Evolutionary conservation across 495 filamentous ascomycete genomes (phyloP).

Genomic region (Aspergillus haitiensis): DNA sequence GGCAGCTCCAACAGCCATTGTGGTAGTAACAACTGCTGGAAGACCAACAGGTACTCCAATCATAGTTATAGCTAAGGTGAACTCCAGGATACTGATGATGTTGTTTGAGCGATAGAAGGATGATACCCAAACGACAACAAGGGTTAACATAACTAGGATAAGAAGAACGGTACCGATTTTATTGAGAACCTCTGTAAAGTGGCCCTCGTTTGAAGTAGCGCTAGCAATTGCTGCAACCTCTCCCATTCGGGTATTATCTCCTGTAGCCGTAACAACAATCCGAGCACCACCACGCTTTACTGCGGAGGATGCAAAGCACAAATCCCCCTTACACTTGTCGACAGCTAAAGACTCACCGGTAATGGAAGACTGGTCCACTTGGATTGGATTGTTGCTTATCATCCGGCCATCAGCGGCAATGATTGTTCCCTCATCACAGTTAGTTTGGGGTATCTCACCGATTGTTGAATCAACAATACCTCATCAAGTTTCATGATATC

Average conservation of each 20-base stretch:
- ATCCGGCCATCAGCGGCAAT: slow-evolving; percentile 86
- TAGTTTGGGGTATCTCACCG: slow-evolving; percentile 1
- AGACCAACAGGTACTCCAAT: slow-evolving; percentile 95
- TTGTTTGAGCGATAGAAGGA: slow-evolving; percentile 82
- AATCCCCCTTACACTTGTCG: slow-evolving; percentile 77
- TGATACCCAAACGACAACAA: slow-evolving; percentile 80
- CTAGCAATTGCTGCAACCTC: slow-evolving; percentile 81
- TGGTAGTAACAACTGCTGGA: slow-evolving; percentile 91
- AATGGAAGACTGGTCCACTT: slow-evolving; percentile 89
- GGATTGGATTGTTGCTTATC: slow-evolving; percentile 74
- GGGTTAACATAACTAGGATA: slow-evolving; percentile 74
- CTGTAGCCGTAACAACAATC: slow-evolving; percentile 77
- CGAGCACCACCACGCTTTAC: slow-evolving; percentile 88
- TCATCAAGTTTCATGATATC: slow-evolving; percentile 89
- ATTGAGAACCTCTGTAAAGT: slow-evolving; percentile 88
- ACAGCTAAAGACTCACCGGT: slow-evolving; percentile 92
- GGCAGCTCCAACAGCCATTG: slow-evolving; percentile 91
- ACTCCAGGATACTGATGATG: slow-evolving; percentile 75
- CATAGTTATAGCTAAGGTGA: slow-evolving; percentile 81
- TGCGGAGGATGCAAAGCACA: slow-evolving; percentile 78
- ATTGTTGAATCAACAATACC: slow-evolving; percentile 32
- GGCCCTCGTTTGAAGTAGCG: slow-evolving; percentile 68
- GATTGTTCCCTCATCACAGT: slow-evolving; percentile 64
- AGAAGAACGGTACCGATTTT: slow-evolving; percentile 74
- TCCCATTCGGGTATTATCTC: slow-evolving; percentile 87